Percentiles rank a stretch among this genome's conserved stretches.
These are phyloP conservation scores for Pseudogymnoascus destructans DNA, from an alignment of 2,329 filamentous ascomycete species.

Conservation along the genomic window DNA sequence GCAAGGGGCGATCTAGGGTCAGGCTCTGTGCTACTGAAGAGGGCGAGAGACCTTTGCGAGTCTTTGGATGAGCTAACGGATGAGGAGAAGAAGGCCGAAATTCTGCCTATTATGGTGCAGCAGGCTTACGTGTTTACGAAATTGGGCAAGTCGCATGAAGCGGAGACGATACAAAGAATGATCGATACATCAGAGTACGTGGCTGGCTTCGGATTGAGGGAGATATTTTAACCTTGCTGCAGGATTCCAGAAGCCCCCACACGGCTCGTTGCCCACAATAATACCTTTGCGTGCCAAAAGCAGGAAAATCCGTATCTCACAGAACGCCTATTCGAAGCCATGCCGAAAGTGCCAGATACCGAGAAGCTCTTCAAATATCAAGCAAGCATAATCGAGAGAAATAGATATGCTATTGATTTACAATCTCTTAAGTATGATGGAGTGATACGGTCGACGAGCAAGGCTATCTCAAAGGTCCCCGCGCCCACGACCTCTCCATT, in stretches of 20 bases:
- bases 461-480: conserved; percentile 31
- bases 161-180: conserved; percentile 46
- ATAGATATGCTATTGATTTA: conserved; percentile 51
- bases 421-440: conserved; percentile 55
- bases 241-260: conserved; percentile 58
- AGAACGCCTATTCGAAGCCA: conserved; percentile 46
- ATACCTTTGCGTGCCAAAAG: conserved; percentile 35
- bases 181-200: conserved; percentile 49
- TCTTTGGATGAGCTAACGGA: conserved; percentile 59
- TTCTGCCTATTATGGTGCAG: conserved; percentile 64
- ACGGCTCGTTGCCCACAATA: conserved; percentile 53
- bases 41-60: conserved; percentile 58
- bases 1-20: conserved; percentile 53
- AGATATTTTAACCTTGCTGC: conserved; percentile 23
- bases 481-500: conserved; percentile 36
- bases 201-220: not conserved
- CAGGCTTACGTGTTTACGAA: conserved; percentile 59
- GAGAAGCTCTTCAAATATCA: conserved; percentile 66
- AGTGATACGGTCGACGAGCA: conserved; percentile 37
- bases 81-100: conserved; percentile 61
- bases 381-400: conserved; percentile 44
- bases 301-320: conserved; percentile 53
- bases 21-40: conserved; percentile 54
- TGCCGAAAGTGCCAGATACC: conserved; percentile 38
- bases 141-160: conserved; percentile 53